Conservation (phyloP, 345 rosid genomes). For the Aegle marmelos region DNA sequence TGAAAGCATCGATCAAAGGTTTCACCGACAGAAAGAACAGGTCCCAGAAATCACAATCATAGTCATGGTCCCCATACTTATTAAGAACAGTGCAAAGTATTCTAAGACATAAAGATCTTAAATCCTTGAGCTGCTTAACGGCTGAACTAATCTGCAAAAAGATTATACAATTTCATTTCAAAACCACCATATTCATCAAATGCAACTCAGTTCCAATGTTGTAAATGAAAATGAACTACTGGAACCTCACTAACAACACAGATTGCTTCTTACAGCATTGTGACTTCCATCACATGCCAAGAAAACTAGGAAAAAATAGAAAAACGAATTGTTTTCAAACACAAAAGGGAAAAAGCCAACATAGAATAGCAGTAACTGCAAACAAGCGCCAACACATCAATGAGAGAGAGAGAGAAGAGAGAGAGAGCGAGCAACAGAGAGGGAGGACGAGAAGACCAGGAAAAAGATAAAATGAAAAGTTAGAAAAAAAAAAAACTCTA, state of each 20-base stretch:
- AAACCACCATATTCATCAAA: not conserved
- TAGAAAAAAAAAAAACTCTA: not conserved
- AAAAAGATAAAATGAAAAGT: not conserved
- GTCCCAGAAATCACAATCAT: constrained; percentile 79
- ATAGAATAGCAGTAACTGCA: not conserved
- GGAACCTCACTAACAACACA: not conserved
- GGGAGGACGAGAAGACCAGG: not conserved
- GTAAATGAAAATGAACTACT: not conserved
- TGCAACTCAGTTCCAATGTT: not conserved
- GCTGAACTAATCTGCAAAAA: constrained; percentile 47
- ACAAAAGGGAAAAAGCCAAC: not conserved
- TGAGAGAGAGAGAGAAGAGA: not conserved
- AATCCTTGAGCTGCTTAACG: constrained; percentile 64
- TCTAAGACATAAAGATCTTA: constrained; percentile 80
- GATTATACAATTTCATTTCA: constrained; percentile 15
- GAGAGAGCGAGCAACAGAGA: too few relatives aligned
- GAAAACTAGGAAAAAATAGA: not conserved
- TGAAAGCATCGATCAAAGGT: constrained; percentile 68
- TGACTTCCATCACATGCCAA: not conserved
- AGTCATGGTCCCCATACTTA: constrained; percentile 74
- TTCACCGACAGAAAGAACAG: constrained; percentile 71
- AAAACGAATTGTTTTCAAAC: not conserved
- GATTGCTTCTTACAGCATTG: not conserved
- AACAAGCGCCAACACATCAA: not conserved
- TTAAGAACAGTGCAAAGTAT: constrained; percentile 65